Evolutionary conservation across 306 rosid species (phyloP), one percentile per base, ranked within the genome.

Genomic region (Abrus precatorius): DNA sequence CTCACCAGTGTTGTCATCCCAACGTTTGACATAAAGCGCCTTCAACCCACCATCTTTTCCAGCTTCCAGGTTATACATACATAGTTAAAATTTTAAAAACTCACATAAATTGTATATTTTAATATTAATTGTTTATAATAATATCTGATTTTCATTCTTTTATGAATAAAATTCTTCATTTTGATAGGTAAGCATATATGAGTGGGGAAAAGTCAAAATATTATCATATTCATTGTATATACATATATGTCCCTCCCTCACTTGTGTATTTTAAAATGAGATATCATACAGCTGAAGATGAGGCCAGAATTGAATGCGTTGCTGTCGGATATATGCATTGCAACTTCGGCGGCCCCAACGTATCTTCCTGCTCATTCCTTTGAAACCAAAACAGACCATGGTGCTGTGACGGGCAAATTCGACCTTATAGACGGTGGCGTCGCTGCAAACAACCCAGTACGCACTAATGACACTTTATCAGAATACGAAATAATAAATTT

Each of bases 271-370:
- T 20, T 54, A 1, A 34, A 8, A 34, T 54, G 0, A 0, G 4
- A n/a, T 45, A 5, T 4, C 0, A 20, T 20, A 9, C 84, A 90
- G 97, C 47, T 85, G 53, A 78, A 85, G 72, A 36, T 72, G 0
- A 48, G 76, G 20, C 87, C 85, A 11, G 45, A 9, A 1, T 7
- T 78, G 28, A 72, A 90, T 73, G 92, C 83, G 0, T 62, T 43
- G 14, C 50, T 88, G 13, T 84, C 92, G 3, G 97, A 91, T 67
- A 85, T 92, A 82, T 82, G 94, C 86, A 90, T 89, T 11, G 75
- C 84, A n/a, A 92, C 97, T 9, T 90, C 94, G 0, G 97, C 97
- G 5, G 94, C 97, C 9, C 97, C 97, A 12, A 92, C 97, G 11
- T 88, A 90, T 80, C 69, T 90, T 53, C 97, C 97, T 2, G 90